Evolutionary conservation across 345 rosid genomes (phyloP).

Genomic region (Eucalyptus pauciflora): DNA sequence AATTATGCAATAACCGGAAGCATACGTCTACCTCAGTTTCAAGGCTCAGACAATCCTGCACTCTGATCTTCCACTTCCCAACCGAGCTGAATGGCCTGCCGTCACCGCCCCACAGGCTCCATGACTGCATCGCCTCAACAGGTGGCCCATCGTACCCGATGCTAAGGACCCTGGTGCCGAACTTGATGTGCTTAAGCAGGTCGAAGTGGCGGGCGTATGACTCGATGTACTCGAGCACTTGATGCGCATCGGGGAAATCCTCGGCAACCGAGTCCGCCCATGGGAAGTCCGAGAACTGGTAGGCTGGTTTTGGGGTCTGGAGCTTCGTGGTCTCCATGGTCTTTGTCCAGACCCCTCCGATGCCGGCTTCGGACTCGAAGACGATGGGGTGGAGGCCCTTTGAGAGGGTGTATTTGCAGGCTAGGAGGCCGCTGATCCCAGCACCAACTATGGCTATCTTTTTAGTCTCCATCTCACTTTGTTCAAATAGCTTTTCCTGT

Average conservation of each 20-base stretch:
- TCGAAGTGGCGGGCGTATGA: constrained; percentile 18
- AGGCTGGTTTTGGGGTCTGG: constrained; percentile 8
- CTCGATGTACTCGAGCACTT: constrained; percentile 15
- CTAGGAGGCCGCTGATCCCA: constrained; percentile 27
- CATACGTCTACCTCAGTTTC: neutral
- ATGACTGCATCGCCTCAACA: constrained; percentile 2
- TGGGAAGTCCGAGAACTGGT: constrained; percentile 32
- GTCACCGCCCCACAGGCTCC: constrained; percentile 17
- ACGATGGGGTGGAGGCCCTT: constrained; percentile 18
- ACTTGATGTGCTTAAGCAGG: constrained; percentile 16
- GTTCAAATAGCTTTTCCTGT: neutral
- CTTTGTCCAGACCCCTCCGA: constrained; percentile 26
- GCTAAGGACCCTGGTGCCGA: constrained; percentile 14
- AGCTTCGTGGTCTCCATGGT: constrained; percentile 18
- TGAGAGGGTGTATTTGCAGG: constrained; percentile 21
- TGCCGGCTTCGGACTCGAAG: constrained; percentile 7
- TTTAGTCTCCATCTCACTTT: neutral
- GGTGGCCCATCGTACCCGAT: constrained; percentile 1
- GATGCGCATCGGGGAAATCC: constrained; percentile 7
- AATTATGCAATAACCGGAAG: neutral
- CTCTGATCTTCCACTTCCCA: constrained; percentile 22
- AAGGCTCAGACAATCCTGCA: neutral
- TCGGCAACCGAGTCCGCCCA: constrained; percentile 26
- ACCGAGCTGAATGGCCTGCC: constrained; percentile 9
- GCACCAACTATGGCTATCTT: constrained; percentile 21